A percentile compares a stretch with the other conserved stretches of the same genome.
These are phyloP conservation scores for Colletotrichum zoysiae DNA, from an alignment of 2,329 filamentous ascomycete genomes.

Conservation along the genomic window DNA sequence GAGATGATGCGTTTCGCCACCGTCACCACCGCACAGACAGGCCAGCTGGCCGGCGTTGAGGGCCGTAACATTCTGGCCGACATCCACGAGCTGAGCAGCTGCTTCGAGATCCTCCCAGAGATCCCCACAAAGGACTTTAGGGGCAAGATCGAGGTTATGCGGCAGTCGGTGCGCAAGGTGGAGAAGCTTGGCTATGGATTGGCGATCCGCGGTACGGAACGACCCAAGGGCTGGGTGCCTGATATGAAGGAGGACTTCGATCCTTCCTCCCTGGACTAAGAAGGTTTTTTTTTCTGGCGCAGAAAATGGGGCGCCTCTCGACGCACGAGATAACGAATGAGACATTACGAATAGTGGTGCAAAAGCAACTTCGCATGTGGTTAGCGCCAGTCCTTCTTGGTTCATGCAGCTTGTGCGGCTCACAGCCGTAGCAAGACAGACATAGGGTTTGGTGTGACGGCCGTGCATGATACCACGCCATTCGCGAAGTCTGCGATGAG, in stretches of 20 bases:
- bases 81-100: slow-evolving; percentile 80
- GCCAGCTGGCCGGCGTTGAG: slow-evolving; percentile 59
- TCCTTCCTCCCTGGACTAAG: slow-evolving; percentile 27
- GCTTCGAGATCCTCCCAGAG: slow-evolving; percentile 80
- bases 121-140: slow-evolving; percentile 69
- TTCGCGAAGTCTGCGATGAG: too few relatives aligned
- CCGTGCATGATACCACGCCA: too few relatives aligned
- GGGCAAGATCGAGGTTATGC: slow-evolving; percentile 89
- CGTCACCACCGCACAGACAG: slow-evolving; percentile 83
- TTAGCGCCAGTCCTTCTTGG: not conserved
- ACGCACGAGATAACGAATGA: not conserved
- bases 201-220: slow-evolving; percentile 86
- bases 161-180: slow-evolving; percentile 91
- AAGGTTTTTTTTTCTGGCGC: not conserved
- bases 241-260: slow-evolving; percentile 65
- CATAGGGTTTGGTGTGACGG: too few relatives aligned
- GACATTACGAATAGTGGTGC: not conserved
- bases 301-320: not conserved
- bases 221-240: slow-evolving; percentile 92
- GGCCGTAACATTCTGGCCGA: slow-evolving; percentile 79
- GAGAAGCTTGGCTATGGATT: slow-evolving; percentile 91
- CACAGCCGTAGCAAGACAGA: too few relatives aligned
- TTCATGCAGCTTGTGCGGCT: not conserved
- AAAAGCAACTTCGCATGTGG: not conserved
- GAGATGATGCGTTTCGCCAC: slow-evolving; percentile 98